A percentile compares a stretch with the other conserved stretches of the same genome.
Conservation (phyloP, 306 rosid genomes). For the Psophocarpus tetragonolobus region DNA sequence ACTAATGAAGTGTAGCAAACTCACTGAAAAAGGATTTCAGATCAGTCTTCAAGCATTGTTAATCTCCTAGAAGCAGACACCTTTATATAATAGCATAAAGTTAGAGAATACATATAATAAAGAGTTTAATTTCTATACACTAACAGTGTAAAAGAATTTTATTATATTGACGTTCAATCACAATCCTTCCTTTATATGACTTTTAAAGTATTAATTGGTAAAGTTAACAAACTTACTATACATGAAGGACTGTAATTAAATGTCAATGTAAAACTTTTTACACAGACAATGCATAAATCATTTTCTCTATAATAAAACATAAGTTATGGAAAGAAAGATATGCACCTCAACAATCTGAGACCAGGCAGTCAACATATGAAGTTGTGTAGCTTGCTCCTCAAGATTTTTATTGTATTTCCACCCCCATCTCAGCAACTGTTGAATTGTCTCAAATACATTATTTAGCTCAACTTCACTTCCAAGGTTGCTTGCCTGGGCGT, state of each 20-base stretch:
- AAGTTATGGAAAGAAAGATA: conserved; percentile 25
- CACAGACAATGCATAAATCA: too few species aligned
- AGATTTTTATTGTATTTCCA: conserved; percentile 97
- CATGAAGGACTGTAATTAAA: too few species aligned
- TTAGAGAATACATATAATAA: conserved; percentile 20
- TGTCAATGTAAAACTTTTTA: too few species aligned
- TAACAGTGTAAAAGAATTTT: too few species aligned
- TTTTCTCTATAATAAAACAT: too few species aligned
- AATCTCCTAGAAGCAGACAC: conserved; percentile 87
- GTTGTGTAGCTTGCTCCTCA: conserved; percentile 99
- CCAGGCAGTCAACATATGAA: conserved; percentile 97
- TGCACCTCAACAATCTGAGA: conserved; percentile 92
- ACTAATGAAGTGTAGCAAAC: conserved; percentile 34
- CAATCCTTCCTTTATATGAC: too few species aligned
- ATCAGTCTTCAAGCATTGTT: conserved; percentile 75
- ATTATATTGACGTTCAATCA: too few species aligned
- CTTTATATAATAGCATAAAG: conserved; percentile 40
- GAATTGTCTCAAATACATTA: conserved; percentile 73
- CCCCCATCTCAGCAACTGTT: conserved; percentile 95
- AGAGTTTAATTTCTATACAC: too few species aligned
- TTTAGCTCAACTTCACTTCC: conserved; percentile 76
- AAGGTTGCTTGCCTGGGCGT: conserved; percentile 61
- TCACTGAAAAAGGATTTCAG: conserved; percentile 89
- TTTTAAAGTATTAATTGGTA: too few species aligned
- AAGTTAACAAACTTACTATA: too few species aligned